phyloP scores from a whole-genome alignment of 176 grass and related monocot genomes.

The Leersia perrieri region DNA sequence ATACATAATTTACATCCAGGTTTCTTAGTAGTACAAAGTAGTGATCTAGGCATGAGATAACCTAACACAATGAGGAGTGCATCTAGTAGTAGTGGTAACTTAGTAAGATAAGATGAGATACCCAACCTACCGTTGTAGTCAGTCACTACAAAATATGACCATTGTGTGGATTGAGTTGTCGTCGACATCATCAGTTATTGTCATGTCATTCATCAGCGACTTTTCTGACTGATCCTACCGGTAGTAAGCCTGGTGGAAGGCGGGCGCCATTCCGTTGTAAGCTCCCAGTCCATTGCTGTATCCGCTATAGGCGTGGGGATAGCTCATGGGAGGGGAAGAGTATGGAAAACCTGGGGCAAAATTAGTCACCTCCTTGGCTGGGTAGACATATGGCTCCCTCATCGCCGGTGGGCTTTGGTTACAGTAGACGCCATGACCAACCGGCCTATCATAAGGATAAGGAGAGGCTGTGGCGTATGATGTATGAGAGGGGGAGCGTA shows the following conservation, averaged over 20 bases:
- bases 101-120: slow-evolving; percentile 25
- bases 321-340: slow-evolving; percentile 62
- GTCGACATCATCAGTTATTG: slow-evolving; percentile 56
- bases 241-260: slow-evolving; percentile 82
- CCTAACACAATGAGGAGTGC: slow-evolving; percentile 45
- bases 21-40: slow-evolving; percentile 49
- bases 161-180: slow-evolving; percentile 37
- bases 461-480: slow-evolving; percentile 41
- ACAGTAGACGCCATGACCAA: slow-evolving; percentile 59
- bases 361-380: slow-evolving; percentile 51
- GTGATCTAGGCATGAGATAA: slow-evolving; percentile 56
- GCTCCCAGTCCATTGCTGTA: slow-evolving; percentile 55
- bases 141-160: slow-evolving; percentile 86
- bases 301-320: slow-evolving; percentile 49
- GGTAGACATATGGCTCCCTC: slow-evolving; percentile 74
- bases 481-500: slow-evolving; percentile 49
- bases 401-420: slow-evolving; percentile 65
- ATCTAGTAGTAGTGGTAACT: slow-evolving; percentile 52
- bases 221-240: slow-evolving; percentile 54
- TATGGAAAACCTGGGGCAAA: slow-evolving; percentile 61
- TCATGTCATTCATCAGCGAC: slow-evolving; percentile 62
- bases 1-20: slow-evolving; percentile 88
- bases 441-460: slow-evolving; percentile 54
- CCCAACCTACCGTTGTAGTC: slow-evolving; percentile 70
- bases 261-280: slow-evolving; percentile 55